Evolutionary conservation across 2,329 filamentous ascomycete genomes (phyloP), one percentile per base, ranked within the genome.

Genomic region (Penicillium sp.): DNA sequence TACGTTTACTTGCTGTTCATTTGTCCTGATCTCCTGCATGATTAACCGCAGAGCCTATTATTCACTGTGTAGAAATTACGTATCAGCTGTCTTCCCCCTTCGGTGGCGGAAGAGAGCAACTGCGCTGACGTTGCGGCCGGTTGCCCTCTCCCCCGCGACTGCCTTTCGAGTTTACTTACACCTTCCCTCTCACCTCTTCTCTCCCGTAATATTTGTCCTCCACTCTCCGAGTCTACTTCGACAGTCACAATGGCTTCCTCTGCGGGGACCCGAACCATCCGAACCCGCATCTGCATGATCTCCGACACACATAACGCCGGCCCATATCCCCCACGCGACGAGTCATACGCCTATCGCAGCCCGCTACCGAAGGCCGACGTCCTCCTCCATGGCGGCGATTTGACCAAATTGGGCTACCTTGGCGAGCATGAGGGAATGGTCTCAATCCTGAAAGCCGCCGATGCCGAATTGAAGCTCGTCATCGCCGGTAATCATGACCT

Each of bases 401-500:
- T 87, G 40, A 87, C 85, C 10, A 80, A 79, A 69, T 72, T 78
- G 37, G 83, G 84, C 5, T 72, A 73, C 11, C 56, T 78, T 11
- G 43, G 69, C 14, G 82, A 87, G 66, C 83, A 85, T 65, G 66
- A 78, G 33, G 60, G 66, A 11, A 78, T 80, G 2, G 65, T 86
- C 14, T 66, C 76, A 5, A 77, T 84, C 72, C 75, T 87, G 6
- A 70, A 73, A 13, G 64, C 66, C 1, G 78, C 84, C 37, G 73
- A 82, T 14, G 84, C 84, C 2, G 78, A 81, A 9, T 70, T 88
- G 5, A 88, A 87, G 66, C 75, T 88, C 24, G 81, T 88, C 19
- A 87, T 88, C 59, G 81, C 85, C 0, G 86, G 86, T 0, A 88
- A 88, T 66, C 86, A 88, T 71, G 85, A 87, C 66, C 75, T 86